These are phyloP conservation scores for Puccinia coronata DNA, from an alignment of 1,284 basidiomycete genomes.

Conservation along the genomic window DNA sequence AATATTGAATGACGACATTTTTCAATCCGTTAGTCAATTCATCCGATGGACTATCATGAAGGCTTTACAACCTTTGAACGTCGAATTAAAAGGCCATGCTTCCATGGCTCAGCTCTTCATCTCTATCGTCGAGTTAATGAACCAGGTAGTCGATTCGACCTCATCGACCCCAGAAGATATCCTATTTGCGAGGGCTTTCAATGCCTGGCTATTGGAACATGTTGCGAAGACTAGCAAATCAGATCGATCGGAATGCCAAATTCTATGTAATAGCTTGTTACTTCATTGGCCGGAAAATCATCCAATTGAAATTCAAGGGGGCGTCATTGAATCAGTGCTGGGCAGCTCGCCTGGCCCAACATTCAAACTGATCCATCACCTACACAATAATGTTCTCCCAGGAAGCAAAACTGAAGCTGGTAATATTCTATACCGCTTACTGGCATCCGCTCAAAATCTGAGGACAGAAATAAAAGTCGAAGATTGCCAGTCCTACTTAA, in stretches of 20 bases:
- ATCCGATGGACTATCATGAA: conserved; percentile 31
- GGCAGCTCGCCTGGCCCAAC: conserved; percentile 16
- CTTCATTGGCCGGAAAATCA: conserved; percentile 46
- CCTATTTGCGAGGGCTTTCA: conserved; percentile 23
- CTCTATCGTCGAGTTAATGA: conserved; percentile 22
- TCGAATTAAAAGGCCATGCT: conserved; percentile 13
- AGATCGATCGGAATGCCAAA: conserved; percentile 12
- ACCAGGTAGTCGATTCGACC: conserved; percentile 21
- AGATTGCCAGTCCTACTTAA: conserved; percentile 29
- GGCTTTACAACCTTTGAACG: conserved; percentile 22
- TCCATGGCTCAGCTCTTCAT: conserved; percentile 22
- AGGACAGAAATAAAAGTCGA: conserved; percentile 22
- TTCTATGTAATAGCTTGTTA: conserved; percentile 18
- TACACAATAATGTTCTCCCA: conserved; percentile 9
- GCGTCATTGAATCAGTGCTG: conserved; percentile 24
- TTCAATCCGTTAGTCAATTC: conserved; percentile 35
- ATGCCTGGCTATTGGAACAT: conserved; percentile 35
- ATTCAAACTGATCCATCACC: conserved; percentile 45
- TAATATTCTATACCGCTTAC: conserved; percentile 25
- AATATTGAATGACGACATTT: conserved; percentile 36
- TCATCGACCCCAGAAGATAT: not conserved
- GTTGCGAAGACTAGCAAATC: conserved; percentile 9
- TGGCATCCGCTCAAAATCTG: conserved; percentile 27
- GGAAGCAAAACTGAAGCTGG: conserved; percentile 20
- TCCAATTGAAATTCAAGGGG: not conserved